Percentiles rank a stretch among this genome's conserved stretches.
These are phyloP conservation scores for Verbascum thapsus DNA, from an alignment of 257 asterid genomes.

Conservation along the genomic window DNA sequence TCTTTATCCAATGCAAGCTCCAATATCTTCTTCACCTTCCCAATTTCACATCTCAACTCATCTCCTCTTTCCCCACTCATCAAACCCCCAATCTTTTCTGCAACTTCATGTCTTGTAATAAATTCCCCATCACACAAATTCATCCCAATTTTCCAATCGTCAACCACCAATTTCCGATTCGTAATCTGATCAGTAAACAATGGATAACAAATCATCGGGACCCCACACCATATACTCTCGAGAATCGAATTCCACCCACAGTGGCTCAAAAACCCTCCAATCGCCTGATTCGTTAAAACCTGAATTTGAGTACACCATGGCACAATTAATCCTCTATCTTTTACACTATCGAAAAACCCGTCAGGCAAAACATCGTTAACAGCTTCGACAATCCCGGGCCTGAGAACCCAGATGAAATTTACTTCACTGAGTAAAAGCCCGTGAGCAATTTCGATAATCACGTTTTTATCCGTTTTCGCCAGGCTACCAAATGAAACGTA, in stretches of 20 bases:
- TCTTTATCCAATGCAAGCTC: conserved; percentile 37
- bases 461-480: conserved; percentile 38
- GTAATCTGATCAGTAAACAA: conserved; percentile 62
- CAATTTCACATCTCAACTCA: conserved; percentile 38
- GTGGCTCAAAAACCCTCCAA: conserved; percentile 72
- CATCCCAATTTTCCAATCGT: conserved; percentile 72
- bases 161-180: conserved; percentile 66
- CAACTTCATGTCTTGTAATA: conserved; percentile 47
- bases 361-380: conserved; percentile 33
- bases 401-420: conserved; percentile 54
- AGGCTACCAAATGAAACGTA: conserved; percentile 76
- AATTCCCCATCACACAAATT: conserved; percentile 45
- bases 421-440: conserved; percentile 52
- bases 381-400: conserved; percentile 41
- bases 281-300: conserved; percentile 47
- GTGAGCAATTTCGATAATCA: conserved; percentile 49
- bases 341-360: conserved; percentile 40
- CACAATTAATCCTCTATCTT: conserved; percentile 49
- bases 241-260: conserved; percentile 79
- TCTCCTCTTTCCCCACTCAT: conserved; percentile 42
- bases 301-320: conserved; percentile 66
- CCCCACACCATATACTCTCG: conserved; percentile 62
- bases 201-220: conserved; percentile 65
- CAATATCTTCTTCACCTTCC: conserved; percentile 37
- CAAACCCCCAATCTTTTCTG: conserved; percentile 42